A percentile compares a stretch with the other conserved stretches of the same genome.
These are phyloP conservation scores for Pisolithus microcarpus DNA, from an alignment of 768 basidiomycete genomes.

Conservation along the genomic window DNA sequence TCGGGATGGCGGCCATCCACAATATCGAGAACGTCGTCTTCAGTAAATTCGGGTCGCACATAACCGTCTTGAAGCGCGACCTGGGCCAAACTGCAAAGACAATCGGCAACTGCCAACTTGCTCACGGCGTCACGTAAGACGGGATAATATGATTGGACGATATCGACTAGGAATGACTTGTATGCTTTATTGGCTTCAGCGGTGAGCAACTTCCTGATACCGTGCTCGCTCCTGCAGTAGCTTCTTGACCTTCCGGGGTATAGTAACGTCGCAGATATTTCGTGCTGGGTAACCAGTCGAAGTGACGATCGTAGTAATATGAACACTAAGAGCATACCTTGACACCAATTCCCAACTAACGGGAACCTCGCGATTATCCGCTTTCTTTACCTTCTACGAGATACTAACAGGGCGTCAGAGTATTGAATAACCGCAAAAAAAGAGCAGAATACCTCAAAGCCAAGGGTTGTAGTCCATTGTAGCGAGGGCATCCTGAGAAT, in stretches of 20 bases:
- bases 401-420: slow-evolving; percentile 41
- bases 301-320: not conserved
- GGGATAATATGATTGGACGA: slow-evolving; percentile 59
- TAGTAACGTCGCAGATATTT: slow-evolving; percentile 68
- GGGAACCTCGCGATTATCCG: slow-evolving; percentile 39
- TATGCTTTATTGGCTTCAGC: slow-evolving; percentile 63
- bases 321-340: slow-evolving; percentile 35
- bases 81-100: slow-evolving; percentile 75
- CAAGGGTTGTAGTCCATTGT: slow-evolving; percentile 56
- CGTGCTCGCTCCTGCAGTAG: slow-evolving; percentile 69
- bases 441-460: slow-evolving; percentile 54
- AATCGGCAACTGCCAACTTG: slow-evolving; percentile 80
- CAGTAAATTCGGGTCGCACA: slow-evolving; percentile 67
- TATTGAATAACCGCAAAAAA: not conserved
- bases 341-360: slow-evolving; percentile 59
- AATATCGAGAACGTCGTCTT: slow-evolving; percentile 64
- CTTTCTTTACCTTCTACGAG: slow-evolving; percentile 72
- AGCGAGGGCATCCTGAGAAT: slow-evolving; percentile 65
- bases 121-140: slow-evolving; percentile 69
- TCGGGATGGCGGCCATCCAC: slow-evolving; percentile 86
- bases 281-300: slow-evolving; percentile 43
- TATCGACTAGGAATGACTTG: slow-evolving; percentile 60
- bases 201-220: slow-evolving; percentile 63
- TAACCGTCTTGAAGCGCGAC: slow-evolving; percentile 74
- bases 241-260: slow-evolving; percentile 53